Conservation (phyloP, 2,329 filamentous ascomycete genomes). For the Ophiosphaerella korrae region DNA sequence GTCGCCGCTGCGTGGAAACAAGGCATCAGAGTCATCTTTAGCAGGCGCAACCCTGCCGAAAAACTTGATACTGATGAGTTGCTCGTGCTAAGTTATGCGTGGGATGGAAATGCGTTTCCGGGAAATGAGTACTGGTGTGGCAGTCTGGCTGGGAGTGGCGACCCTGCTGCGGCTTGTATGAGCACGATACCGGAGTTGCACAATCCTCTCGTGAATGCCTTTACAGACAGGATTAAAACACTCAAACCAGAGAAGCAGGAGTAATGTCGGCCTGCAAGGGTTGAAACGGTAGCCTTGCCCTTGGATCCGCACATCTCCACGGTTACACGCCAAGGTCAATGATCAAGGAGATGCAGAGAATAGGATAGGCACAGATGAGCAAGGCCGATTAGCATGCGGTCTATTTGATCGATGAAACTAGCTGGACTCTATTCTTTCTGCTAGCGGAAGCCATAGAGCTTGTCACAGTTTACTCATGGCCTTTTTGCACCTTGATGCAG, state of each 20-base stretch:
- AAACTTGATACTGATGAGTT: conserved; percentile 10
- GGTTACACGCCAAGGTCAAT: too few species aligned
- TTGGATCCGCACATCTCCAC: too few species aligned
- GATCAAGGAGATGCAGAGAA: too few species aligned
- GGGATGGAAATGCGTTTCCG: conserved; percentile 12
- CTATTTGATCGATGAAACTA: too few species aligned
- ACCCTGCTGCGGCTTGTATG: conserved; percentile 14
- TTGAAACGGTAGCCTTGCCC: neutral
- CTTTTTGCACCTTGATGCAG: too few species aligned
- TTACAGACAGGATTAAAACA: conserved; percentile 3
- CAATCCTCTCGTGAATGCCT: conserved; percentile 10
- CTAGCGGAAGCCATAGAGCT: too few species aligned
- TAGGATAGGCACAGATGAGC: too few species aligned
- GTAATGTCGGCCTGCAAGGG: neutral
- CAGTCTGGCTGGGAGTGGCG: conserved; percentile 6
- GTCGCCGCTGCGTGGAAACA: conserved; percentile 1
- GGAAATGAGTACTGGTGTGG: conserved; percentile 14
- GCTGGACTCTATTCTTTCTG: too few species aligned
- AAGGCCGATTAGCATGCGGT: too few species aligned
- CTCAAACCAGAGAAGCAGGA: neutral
- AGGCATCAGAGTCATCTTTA: conserved; percentile 10
- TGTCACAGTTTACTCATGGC: too few species aligned
- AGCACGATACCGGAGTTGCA: conserved; percentile 14
- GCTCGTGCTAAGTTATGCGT: conserved; percentile 11
- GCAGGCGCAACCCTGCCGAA: conserved; percentile 8